These are phyloP conservation scores for Coniochaeta hoffmannii DNA, from an alignment of 2,329 filamentous ascomycete species.

Conservation along the genomic window DNA sequence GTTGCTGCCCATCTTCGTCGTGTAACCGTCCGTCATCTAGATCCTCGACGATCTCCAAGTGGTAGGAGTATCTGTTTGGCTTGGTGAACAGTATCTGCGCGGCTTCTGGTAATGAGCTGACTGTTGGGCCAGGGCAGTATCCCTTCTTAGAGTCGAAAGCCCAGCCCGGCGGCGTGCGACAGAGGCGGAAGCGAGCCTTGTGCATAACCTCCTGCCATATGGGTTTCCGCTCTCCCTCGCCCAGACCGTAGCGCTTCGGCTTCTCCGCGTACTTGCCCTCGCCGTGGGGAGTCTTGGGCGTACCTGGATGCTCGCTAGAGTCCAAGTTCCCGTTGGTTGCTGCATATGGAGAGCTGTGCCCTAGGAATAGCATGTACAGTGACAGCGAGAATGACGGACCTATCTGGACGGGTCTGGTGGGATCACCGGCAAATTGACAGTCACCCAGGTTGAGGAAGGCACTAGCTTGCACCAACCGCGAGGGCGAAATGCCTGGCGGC, in stretches of 20 bases:
- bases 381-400: constrained; percentile 82
- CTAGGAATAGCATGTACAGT: constrained; percentile 89
- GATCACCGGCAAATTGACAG: constrained; percentile 64
- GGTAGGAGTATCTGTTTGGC: constrained; percentile 59
- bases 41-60: constrained; percentile 77
- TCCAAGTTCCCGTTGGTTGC: neutral
- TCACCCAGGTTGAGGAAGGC: constrained; percentile 85
- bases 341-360: constrained; percentile 20
- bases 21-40: constrained; percentile 52
- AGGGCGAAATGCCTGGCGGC: constrained; percentile 79
- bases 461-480: constrained; percentile 83
- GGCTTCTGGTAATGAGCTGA: neutral
- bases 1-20: constrained; percentile 27
- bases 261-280: constrained; percentile 19
- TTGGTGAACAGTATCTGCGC: constrained; percentile 15
- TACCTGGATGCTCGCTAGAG: constrained; percentile 9
- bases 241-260: constrained; percentile 36
- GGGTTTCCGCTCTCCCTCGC: constrained; percentile 52
- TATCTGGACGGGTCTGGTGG: constrained; percentile 64
- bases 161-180: constrained; percentile 55
- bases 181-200: constrained; percentile 78
- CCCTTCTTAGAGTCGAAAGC: constrained; percentile 33
- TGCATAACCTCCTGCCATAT: constrained; percentile 97
- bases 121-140: constrained; percentile 16
- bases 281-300: constrained; percentile 1